Evolutionary conservation across 331 rosid genomes (phyloP).

Genomic region (Malus hybrid): DNA sequence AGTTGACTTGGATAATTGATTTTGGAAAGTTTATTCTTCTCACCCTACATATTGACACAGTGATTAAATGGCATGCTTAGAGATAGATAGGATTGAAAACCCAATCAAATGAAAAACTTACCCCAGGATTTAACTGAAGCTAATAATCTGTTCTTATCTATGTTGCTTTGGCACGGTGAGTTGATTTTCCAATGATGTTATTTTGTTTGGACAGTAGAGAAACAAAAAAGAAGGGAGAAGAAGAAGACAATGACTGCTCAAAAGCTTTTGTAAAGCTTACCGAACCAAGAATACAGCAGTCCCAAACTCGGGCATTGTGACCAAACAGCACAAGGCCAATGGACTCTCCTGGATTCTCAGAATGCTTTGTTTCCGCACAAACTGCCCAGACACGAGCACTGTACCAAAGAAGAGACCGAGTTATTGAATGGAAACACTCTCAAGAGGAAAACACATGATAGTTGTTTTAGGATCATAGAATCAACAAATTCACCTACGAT

Average conservation of each 20-base stretch:
- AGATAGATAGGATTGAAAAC: neutral
- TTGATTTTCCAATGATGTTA: neutral
- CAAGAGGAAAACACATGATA: neutral
- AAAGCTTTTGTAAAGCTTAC: conserved; percentile 37
- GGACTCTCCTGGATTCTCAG: conserved; percentile 18
- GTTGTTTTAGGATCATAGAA: neutral
- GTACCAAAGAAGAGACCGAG: conserved; percentile 23
- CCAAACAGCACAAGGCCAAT: conserved; percentile 64
- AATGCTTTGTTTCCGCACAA: conserved; percentile 25
- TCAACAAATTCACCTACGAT: conserved; percentile 73
- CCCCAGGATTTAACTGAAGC: neutral
- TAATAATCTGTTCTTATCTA: neutral
- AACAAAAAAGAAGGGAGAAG: neutral
- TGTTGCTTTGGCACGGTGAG: neutral
- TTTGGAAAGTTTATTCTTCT: neutral
- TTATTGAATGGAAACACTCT: neutral
- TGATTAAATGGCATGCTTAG: neutral
- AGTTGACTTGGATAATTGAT: neutral
- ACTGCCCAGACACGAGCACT: conserved; percentile 84
- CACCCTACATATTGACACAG: neutral
- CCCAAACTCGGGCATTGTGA: conserved; percentile 96
- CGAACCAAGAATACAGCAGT: conserved; percentile 66
- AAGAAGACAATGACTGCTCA: neutral
- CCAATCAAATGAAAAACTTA: neutral
- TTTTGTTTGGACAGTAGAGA: neutral